These are phyloP conservation scores for Scleroderma citrinum DNA, from an alignment of 768 basidiomycete species.

Conservation along the genomic window DNA sequence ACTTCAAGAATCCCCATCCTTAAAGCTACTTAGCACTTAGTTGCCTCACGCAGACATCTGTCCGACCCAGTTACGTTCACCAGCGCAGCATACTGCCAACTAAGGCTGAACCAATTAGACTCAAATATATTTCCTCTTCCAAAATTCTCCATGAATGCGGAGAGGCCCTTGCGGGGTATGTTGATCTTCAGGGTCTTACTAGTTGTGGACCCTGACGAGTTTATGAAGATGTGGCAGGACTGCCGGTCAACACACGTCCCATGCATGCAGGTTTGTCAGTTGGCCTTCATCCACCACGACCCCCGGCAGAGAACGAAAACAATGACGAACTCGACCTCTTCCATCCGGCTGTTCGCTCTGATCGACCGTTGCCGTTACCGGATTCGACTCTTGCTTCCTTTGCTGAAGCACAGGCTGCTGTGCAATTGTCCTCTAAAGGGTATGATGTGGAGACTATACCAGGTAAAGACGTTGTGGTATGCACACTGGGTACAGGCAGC, in stretches of 20 bases:
- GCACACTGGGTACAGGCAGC: conserved; percentile 86
- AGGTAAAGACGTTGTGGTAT: conserved; percentile 63
- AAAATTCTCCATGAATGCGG: conserved; percentile 40
- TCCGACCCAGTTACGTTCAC: conserved; percentile 70
- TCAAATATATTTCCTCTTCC: conserved; percentile 67
- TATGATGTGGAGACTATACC: conserved; percentile 10
- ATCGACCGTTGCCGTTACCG: conserved; percentile 14
- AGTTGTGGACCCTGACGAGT: not conserved
- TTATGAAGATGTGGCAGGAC: conserved; percentile 30
- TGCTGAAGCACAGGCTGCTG: conserved; percentile 29
- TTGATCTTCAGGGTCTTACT: not conserved
- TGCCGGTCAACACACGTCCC: conserved; percentile 41
- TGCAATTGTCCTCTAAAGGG: conserved; percentile 15
- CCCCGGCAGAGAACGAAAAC: conserved; percentile 32
- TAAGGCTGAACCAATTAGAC: conserved; percentile 70
- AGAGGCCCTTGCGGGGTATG: conserved; percentile 34
- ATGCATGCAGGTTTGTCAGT: conserved; percentile 40
- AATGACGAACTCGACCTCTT: conserved; percentile 26
- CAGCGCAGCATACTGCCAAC: conserved; percentile 63
- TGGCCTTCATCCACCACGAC: conserved; percentile 41
- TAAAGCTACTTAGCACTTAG: conserved; percentile 52
- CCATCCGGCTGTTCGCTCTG: conserved; percentile 19
- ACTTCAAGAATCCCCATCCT: not conserved
- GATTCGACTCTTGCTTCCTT: conserved; percentile 35
- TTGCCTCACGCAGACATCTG: conserved; percentile 59